These are phyloP conservation scores for Sorghum bicolor DNA, from an alignment of 176 grass and related monocot genomes.

Conservation along the genomic window DNA sequence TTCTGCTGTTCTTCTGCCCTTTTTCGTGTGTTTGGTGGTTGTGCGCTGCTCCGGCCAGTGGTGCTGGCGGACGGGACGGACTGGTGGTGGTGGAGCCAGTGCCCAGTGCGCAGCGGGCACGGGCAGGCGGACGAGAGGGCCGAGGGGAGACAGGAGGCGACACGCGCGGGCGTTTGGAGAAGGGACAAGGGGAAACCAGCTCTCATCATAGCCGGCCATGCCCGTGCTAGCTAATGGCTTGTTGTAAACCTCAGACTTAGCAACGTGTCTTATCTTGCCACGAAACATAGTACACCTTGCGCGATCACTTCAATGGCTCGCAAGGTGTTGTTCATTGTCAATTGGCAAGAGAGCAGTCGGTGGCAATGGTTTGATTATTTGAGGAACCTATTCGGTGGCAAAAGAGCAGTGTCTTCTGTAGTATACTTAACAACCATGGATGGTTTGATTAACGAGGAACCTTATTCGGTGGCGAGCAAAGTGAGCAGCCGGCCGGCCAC, in stretches of 20 bases:
- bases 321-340: too few species aligned
- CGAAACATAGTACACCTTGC: too few species aligned
- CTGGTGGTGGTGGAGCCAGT: background rate
- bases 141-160: constrained; percentile 1
- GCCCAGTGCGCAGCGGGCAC: background rate
- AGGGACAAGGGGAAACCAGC: background rate
- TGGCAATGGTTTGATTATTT: too few species aligned
- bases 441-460: too few species aligned
- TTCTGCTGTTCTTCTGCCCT: background rate
- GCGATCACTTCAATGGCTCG: too few species aligned
- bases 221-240: background rate
- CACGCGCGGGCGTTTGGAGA: constrained; percentile 20
- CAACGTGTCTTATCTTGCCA: too few species aligned
- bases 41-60: background rate
- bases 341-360: background rate
- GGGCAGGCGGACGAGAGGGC: background rate
- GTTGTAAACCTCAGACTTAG: background rate
- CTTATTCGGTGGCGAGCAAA: background rate
- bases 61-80: background rate
- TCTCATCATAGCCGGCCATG: constrained; percentile 23
- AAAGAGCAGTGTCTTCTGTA: too few species aligned
- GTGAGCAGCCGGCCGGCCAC: background rate
- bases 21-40: constrained; percentile 17
- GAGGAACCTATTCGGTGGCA: background rate
- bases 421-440: too few species aligned